phyloP scores from a whole-genome alignment of 2,329 filamentous ascomycete species.

The Aspergillus spinulosporus region DNA sequence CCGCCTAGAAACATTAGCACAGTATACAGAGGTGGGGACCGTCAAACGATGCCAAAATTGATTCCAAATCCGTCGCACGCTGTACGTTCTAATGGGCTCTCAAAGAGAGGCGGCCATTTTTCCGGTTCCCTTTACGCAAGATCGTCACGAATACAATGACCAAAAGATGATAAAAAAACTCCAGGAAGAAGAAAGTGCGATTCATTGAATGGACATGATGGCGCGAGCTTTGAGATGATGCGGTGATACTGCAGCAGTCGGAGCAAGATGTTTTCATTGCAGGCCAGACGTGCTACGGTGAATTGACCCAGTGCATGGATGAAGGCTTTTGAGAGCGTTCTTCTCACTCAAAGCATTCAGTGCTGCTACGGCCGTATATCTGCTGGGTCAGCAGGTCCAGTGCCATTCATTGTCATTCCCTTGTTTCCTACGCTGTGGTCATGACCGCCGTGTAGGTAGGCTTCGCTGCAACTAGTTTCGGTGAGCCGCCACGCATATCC shows the following conservation, averaged over 20 bases:
- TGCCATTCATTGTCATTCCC: neutral
- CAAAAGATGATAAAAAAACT: neutral
- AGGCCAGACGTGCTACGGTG: neutral
- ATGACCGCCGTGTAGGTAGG: slow-evolving; percentile 1
- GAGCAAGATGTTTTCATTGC: neutral
- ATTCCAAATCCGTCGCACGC: neutral
- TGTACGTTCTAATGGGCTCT: neutral
- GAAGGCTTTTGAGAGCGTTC: neutral
- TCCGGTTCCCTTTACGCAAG: neutral
- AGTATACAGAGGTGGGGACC: neutral
- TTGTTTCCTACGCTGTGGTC: neutral
- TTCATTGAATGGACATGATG: neutral
- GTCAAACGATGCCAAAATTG: neutral
- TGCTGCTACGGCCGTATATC: neutral
- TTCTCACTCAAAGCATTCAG: neutral
- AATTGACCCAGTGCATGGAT: neutral
- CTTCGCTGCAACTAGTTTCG: neutral
- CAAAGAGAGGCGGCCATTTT: neutral
- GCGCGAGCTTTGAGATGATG: neutral
- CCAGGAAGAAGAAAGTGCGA: neutral
- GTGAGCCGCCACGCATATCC: neutral
- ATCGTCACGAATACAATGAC: neutral
- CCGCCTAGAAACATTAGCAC: neutral
- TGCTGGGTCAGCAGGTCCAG: neutral
- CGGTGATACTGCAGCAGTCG: neutral